These are phyloP conservation scores for Volvariella surrecta DNA, from an alignment of 1,284 basidiomycete species.

Conservation along the genomic window DNA sequence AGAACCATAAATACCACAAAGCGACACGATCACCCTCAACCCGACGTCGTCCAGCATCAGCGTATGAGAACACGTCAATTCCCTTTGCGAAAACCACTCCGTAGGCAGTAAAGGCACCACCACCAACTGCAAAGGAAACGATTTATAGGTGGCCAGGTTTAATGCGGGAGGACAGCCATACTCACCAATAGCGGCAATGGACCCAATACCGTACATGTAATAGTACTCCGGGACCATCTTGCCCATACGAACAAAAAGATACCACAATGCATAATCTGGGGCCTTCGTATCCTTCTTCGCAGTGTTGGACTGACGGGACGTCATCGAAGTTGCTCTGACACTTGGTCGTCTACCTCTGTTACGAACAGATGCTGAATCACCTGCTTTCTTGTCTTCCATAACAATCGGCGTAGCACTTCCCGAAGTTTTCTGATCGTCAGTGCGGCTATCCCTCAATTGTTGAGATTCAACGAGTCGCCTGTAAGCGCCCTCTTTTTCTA, in stretches of 20 bases:
- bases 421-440: no score
- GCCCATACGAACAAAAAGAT: constrained; percentile 70
- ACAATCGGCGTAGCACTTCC: no score
- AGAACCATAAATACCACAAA: constrained; percentile 39
- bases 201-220: constrained; percentile 45
- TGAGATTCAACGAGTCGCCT: constrained; percentile 73
- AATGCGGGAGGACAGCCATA: constrained; percentile 13
- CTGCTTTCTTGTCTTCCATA: no score
- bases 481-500: constrained; percentile 64
- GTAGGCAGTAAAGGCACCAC: constrained; percentile 83
- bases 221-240: constrained; percentile 53
- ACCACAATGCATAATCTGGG: constrained; percentile 37
- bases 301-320: constrained; percentile 26
- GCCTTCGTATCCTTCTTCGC: constrained; percentile 31
- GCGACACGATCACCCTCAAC: constrained; percentile 59
- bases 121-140: constrained; percentile 32
- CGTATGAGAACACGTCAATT: constrained; percentile 53
- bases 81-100: constrained; percentile 73
- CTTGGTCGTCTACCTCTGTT: no score
- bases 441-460: constrained; percentile 45
- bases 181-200: constrained; percentile 46
- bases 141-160: constrained; percentile 14
- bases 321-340: no score
- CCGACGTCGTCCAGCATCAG: constrained; percentile 30
- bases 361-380: no score